phyloP scores from a whole-genome alignment of 2,329 filamentous ascomycete genomes.

The Stachybotrys chlorohalonatus region DNA sequence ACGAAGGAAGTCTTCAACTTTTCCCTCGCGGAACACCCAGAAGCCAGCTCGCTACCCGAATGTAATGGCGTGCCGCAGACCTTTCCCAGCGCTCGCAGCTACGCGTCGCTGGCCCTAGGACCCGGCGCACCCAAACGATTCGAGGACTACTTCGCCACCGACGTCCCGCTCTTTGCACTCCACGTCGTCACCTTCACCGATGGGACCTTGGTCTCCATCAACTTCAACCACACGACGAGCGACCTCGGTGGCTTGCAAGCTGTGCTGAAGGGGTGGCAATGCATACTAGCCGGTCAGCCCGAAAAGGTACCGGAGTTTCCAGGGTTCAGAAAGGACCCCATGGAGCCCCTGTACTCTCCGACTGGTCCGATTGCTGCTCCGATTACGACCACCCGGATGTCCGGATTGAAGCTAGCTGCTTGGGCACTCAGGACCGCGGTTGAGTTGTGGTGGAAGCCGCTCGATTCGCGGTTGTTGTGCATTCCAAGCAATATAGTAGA shows the following conservation, averaged over 20 bases:
- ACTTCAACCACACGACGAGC: background rate
- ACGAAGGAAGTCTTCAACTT: background rate
- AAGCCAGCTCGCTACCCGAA: background rate
- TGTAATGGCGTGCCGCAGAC: background rate
- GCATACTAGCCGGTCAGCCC: background rate
- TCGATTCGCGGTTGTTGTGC: background rate
- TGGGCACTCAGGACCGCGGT: background rate
- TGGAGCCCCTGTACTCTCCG: background rate
- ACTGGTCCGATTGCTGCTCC: background rate
- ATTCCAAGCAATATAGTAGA: background rate
- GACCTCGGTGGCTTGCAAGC: background rate
- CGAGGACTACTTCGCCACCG: background rate
- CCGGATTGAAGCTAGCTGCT: background rate
- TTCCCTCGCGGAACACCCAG: background rate
- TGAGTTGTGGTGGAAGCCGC: background rate
- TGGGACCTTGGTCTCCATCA: background rate
- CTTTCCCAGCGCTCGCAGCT: background rate
- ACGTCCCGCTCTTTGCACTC: background rate
- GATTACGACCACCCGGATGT: background rate
- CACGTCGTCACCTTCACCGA: background rate
- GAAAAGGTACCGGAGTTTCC: background rate
- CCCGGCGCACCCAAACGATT: background rate
- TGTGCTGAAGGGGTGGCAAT: background rate
- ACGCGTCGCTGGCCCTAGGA: background rate
- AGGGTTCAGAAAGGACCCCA: background rate